Conservation (phyloP, 140 eudicot species). For the Stevia rebaudiana region DNA sequence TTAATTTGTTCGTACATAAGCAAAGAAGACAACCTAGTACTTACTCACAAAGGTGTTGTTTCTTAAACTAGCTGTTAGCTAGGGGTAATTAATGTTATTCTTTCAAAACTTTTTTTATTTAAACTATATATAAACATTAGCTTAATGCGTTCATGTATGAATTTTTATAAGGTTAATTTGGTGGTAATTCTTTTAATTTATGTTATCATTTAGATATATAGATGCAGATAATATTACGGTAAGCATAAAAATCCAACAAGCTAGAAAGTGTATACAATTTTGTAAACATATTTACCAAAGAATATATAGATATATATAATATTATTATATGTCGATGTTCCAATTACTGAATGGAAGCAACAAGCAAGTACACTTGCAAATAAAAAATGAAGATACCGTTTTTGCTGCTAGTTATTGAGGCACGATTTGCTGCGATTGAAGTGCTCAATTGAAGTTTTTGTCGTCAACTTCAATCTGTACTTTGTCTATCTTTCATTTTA, state of each 20-base stretch:
- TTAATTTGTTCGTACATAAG: constrained; percentile 24
- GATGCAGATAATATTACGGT: no score
- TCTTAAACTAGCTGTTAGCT: background rate
- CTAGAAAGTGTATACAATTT: no score
- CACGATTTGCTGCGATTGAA: background rate
- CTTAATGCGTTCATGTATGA: background rate
- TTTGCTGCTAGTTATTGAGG: background rate
- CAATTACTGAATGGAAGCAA: no score
- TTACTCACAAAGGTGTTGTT: background rate
- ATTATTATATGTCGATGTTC: no score
- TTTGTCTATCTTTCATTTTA: background rate
- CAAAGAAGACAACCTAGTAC: constrained; percentile 32
- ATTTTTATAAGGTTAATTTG: background rate
- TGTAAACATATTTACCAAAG: background rate
- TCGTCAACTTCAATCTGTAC: background rate
- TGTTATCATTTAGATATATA: no score
- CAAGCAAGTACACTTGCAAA: background rate
- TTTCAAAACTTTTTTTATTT: background rate
- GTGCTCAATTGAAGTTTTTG: background rate
- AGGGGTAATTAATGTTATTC: background rate
- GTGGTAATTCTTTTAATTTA: background rate
- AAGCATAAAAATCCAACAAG: no score
- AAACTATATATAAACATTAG: no score
- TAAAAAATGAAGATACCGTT: background rate
- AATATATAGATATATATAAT: no score